These are phyloP conservation scores for Begonia loranthoides DNA, from an alignment of 306 rosid species.

Conservation along the genomic window DNA sequence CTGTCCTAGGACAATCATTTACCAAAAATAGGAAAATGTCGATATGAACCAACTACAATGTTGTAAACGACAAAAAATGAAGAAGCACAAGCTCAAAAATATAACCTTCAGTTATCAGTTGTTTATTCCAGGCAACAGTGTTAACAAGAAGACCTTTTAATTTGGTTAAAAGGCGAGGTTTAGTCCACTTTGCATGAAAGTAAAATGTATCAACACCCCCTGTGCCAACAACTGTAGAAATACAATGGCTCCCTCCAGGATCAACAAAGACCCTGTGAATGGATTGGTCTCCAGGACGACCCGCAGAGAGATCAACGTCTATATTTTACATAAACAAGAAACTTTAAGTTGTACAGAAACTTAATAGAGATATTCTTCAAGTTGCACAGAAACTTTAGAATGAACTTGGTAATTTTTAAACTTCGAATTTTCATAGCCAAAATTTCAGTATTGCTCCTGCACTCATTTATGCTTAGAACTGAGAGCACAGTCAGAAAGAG, in stretches of 20 bases:
- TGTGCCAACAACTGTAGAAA: constrained; percentile 60
- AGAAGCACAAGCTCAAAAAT: constrained; percentile 9
- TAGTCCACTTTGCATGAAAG: constrained; percentile 84
- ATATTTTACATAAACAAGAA: constrained; percentile 18
- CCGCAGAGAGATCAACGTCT: constrained; percentile 79
- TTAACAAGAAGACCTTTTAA: constrained; percentile 82
- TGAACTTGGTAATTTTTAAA: background rate
- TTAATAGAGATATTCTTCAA: background rate
- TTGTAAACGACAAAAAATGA: constrained; percentile 2
- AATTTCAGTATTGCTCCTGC: background rate
- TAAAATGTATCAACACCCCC: constrained; percentile 87
- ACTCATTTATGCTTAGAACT: background rate
- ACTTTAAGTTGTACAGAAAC: constrained; percentile 1
- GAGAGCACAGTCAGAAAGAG: background rate
- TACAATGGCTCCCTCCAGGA: constrained; percentile 95
- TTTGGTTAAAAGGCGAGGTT: constrained; percentile 72
- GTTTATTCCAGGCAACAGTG: constrained; percentile 89
- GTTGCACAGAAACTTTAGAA: no score
- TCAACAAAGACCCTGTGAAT: constrained; percentile 92
- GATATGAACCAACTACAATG: background rate
- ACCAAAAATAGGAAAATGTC: background rate
- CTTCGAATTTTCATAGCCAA: background rate
- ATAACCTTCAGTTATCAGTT: constrained; percentile 82
- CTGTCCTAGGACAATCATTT: constrained; percentile 20
- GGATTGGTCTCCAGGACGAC: constrained; percentile 90